Evolutionary conservation across 108 stramenopile species (phyloP).

Genomic region (Aurantiochytrium sp.): DNA sequence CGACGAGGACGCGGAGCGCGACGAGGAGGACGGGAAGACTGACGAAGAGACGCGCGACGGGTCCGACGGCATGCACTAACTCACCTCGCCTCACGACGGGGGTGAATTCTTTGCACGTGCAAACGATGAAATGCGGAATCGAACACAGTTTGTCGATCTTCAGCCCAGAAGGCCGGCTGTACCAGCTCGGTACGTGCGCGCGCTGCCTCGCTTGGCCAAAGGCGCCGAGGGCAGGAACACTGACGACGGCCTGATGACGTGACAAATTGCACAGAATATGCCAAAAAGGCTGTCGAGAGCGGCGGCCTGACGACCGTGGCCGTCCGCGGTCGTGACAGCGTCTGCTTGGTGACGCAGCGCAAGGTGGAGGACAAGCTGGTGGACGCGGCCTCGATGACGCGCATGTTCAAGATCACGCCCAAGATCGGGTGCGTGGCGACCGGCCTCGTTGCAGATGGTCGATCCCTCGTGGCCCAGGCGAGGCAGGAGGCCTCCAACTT

Average conservation of each 20-base stretch:
- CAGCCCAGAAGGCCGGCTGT: constrained; percentile 94
- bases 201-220: no score
- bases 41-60: neutral
- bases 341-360: constrained; percentile 91
- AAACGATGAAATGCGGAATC: no score
- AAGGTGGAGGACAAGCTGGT: constrained; percentile 73
- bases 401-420: constrained; percentile 77
- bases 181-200: constrained; percentile 74
- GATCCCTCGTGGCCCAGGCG: constrained; percentile 75
- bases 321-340: constrained; percentile 78
- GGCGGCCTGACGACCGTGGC: constrained; percentile 90
- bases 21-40: neutral
- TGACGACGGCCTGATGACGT: no score
- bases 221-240: no score
- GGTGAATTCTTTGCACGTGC: no score
- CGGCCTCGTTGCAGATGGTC: constrained; percentile 59
- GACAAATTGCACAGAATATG: constrained; percentile 85
- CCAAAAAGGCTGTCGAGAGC: constrained; percentile 88
- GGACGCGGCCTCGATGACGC: constrained; percentile 79
- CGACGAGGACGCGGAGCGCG: neutral
- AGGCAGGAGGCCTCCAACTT: constrained; percentile 92
- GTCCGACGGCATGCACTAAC: neutral
- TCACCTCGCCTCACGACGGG: no score
- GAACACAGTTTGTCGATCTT: constrained; percentile 86
- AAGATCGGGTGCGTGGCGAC: constrained; percentile 85